Percentiles rank a stretch among this genome's conserved stretches.
phyloP scores from a whole-genome alignment of 352 stramenopile species.

The Globisporangium cylindrosporum region DNA sequence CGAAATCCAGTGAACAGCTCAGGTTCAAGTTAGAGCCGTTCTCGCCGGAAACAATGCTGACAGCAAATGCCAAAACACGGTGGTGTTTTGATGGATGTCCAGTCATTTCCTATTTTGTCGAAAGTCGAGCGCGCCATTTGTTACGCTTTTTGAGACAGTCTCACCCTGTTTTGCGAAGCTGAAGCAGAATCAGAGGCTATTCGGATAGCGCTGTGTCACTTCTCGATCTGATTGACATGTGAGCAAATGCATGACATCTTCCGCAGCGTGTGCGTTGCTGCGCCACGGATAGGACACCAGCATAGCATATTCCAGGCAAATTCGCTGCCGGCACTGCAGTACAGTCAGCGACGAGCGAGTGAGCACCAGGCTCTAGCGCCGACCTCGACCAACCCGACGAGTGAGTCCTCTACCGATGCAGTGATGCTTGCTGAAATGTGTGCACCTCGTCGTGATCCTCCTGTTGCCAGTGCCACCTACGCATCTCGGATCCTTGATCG shows the following conservation, averaged over 20 bases:
- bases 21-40: slow-evolving; percentile 10
- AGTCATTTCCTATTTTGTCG: not conserved
- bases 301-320: not conserved
- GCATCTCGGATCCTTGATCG: not conserved
- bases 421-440: not conserved
- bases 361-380: not conserved
- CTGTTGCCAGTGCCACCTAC: not conserved
- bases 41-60: not conserved
- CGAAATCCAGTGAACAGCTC: slow-evolving; percentile 11
- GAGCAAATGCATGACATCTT: not conserved
- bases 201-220: not conserved
- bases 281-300: not conserved
- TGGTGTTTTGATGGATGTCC: not conserved
- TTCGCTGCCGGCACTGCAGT: not conserved
- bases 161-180: not conserved
- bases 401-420: not conserved
- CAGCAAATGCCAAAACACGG: not conserved
- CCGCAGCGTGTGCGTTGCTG: not conserved
- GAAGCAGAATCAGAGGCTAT: slow-evolving; percentile 1
- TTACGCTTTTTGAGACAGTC: not conserved
- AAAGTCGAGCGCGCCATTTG: not conserved
- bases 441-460: not conserved
- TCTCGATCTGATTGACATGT: not conserved
- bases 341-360: not conserved
- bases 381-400: not conserved